phyloP scores from a whole-genome alignment of 2,329 filamentous ascomycete species.

The Colletotrichum tabaci region DNA sequence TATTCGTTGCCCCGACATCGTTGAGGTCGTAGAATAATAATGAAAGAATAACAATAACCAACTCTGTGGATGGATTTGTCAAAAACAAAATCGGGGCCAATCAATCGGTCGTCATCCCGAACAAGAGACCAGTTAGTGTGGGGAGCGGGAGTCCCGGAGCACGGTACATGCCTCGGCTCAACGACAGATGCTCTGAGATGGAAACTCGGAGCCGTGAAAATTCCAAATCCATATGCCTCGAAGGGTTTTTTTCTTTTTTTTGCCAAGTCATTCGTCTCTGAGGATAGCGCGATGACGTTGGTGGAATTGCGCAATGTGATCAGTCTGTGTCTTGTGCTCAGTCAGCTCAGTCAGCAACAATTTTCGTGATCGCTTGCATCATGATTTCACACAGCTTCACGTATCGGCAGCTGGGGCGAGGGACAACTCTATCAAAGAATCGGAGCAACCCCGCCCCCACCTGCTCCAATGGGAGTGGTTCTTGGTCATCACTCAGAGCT shows the following conservation, averaged over 20 bases:
- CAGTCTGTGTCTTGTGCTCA: conserved; percentile 1
- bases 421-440: conserved; percentile 2
- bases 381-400: conserved; percentile 28
- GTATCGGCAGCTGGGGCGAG: neutral
- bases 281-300: neutral
- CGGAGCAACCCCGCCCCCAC: conserved; percentile 36
- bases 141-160: conserved; percentile 15
- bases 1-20: neutral
- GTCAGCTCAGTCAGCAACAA: conserved; percentile 36
- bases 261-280: neutral
- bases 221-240: conserved; percentile 16
- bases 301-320: conserved; percentile 23
- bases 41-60: neutral
- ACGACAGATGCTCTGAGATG: conserved; percentile 5
- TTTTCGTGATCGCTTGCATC: conserved; percentile 35
- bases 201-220: neutral
- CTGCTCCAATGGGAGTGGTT: conserved; percentile 22
- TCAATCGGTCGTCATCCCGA: neutral
- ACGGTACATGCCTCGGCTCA: neutral
- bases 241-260: neutral
- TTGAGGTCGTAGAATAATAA: neutral
- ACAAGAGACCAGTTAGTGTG: neutral
- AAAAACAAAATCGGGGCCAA: neutral
- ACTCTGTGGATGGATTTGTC: neutral
- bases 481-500: conserved; percentile 22